phyloP scores from a whole-genome alignment of 2,329 filamentous ascomycete genomes.

The Lasiodiplodia theobromae region DNA sequence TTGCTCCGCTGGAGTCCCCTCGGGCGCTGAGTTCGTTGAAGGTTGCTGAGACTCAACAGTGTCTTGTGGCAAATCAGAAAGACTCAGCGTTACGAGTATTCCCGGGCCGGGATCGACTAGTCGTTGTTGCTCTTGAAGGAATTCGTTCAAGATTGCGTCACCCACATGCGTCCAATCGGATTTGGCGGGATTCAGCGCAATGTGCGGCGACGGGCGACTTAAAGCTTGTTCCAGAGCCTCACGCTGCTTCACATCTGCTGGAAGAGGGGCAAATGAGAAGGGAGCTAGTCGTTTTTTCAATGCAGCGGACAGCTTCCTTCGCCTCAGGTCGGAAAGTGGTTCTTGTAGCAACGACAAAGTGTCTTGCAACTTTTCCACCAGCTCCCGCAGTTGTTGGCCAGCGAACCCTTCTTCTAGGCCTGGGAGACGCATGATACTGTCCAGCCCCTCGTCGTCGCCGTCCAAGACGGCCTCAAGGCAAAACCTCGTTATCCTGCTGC shows the following conservation, averaged over 20 bases:
- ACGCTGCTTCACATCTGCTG: constrained; percentile 40
- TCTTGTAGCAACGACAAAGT: constrained; percentile 61
- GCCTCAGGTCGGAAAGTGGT: constrained; percentile 57
- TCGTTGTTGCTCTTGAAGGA: constrained; percentile 51
- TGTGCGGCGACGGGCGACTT: constrained; percentile 43
- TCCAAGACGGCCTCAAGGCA: constrained; percentile 70
- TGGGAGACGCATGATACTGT: constrained; percentile 62
- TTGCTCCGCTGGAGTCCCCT: neutral
- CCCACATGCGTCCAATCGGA: constrained; percentile 59
- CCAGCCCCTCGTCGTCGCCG: constrained; percentile 64
- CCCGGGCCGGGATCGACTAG: constrained; percentile 44
- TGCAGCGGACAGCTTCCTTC: constrained; percentile 58
- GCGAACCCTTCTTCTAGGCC: constrained; percentile 64
- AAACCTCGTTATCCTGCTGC: constrained; percentile 65
- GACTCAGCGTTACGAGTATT: constrained; percentile 49
- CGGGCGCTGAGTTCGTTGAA: neutral
- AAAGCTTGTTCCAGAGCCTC: constrained; percentile 11
- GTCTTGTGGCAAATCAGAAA: constrained; percentile 42
- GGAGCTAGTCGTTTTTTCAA: constrained; percentile 63
- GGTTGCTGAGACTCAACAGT: neutral
- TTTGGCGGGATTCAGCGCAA: constrained; percentile 44
- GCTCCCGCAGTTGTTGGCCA: constrained; percentile 57
- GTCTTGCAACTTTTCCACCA: constrained; percentile 62
- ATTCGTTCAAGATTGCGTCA: constrained; percentile 54
- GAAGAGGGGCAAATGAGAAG: constrained; percentile 52